phyloP scores from a whole-genome alignment of 2,329 filamentous ascomycete genomes.

The Gnomoniopsis sp. region DNA sequence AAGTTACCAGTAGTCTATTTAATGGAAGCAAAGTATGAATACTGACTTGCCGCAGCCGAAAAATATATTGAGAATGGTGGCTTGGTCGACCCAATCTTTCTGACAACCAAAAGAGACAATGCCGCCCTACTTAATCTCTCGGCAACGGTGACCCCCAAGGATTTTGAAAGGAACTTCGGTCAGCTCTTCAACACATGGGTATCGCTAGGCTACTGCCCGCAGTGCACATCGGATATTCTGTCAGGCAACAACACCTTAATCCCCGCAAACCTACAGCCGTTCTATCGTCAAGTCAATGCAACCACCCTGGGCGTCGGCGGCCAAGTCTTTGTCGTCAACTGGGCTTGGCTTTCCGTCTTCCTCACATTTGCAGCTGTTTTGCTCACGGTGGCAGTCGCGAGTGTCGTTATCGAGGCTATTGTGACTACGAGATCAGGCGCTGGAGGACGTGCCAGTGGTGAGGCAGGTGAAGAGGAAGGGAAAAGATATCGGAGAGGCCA shows the following conservation, averaged over 20 bases:
- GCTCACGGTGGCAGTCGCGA: slow-evolving; percentile 4
- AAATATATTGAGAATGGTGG: slow-evolving; percentile 4
- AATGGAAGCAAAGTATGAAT: neutral
- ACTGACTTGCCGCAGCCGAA: slow-evolving; percentile 5
- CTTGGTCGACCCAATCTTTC: neutral
- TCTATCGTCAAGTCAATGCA: neutral
- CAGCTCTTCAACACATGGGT: slow-evolving; percentile 19
- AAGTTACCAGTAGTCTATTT: neutral
- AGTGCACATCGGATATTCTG: slow-evolving; percentile 1
- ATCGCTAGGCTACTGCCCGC: slow-evolving; percentile 17
- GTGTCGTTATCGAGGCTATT: slow-evolving; percentile 15
- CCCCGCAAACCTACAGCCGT: neutral
- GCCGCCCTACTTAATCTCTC: slow-evolving; percentile 1
- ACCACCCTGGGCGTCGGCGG: slow-evolving; percentile 1
- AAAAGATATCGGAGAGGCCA: neutral
- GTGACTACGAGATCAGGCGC: slow-evolving; percentile 14
- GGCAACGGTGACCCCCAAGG: neutral
- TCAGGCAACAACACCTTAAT: neutral
- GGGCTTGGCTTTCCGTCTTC: slow-evolving; percentile 8
- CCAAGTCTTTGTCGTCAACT: slow-evolving; percentile 4
- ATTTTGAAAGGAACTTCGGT: slow-evolving; percentile 14
- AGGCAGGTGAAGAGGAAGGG: neutral
- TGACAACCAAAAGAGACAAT: no score
- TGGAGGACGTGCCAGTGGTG: no score
- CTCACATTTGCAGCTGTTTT: slow-evolving; percentile 10